Conservation (phyloP, 2,329 filamentous ascomycete species). For the Sclerotinia minor region DNA sequence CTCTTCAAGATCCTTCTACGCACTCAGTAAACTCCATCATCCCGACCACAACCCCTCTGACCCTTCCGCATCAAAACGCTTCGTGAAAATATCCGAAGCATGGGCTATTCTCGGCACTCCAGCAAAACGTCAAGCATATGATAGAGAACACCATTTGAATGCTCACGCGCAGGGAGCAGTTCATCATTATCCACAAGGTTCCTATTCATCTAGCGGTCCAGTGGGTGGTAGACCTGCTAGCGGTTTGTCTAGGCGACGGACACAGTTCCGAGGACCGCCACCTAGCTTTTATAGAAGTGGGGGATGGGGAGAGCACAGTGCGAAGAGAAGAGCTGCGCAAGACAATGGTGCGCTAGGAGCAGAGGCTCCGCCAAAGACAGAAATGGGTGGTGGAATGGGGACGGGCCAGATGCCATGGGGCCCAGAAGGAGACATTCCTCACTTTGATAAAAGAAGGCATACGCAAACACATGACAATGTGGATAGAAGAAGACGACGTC, state of each 20-base stretch:
- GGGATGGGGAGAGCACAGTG: constrained; percentile 68
- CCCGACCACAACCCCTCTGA: constrained; percentile 85
- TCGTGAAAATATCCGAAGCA: constrained; percentile 80
- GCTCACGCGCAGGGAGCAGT: constrained; percentile 19
- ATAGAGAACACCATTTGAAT: constrained; percentile 56
- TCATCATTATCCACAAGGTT: constrained; percentile 45
- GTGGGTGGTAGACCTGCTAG: constrained; percentile 76
- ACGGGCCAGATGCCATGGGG: constrained; percentile 55
- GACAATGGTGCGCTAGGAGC: constrained; percentile 31
- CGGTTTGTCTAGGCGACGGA: constrained; percentile 74
- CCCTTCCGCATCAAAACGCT: constrained; percentile 69
- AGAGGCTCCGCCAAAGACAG: constrained; percentile 32
- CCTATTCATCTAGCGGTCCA: constrained; percentile 59
- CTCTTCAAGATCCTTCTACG: constrained; percentile 71
- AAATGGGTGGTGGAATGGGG: constrained; percentile 56
- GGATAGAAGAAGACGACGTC: constrained; percentile 41
- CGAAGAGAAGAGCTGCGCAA: constrained; percentile 58
- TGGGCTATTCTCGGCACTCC: constrained; percentile 74
- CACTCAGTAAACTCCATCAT: constrained; percentile 87
- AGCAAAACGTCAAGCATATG: constrained; percentile 76
- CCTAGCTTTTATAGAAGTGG: constrained; percentile 84
- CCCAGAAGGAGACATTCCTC: constrained; percentile 58
- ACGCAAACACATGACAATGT: constrained; percentile 64
- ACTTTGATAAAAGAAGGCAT: constrained; percentile 77
- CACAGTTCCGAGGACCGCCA: constrained; percentile 79